Evolutionary conservation across 2,329 filamentous ascomycete genomes (phyloP).

Genomic region (Fusarium lateritium): DNA sequence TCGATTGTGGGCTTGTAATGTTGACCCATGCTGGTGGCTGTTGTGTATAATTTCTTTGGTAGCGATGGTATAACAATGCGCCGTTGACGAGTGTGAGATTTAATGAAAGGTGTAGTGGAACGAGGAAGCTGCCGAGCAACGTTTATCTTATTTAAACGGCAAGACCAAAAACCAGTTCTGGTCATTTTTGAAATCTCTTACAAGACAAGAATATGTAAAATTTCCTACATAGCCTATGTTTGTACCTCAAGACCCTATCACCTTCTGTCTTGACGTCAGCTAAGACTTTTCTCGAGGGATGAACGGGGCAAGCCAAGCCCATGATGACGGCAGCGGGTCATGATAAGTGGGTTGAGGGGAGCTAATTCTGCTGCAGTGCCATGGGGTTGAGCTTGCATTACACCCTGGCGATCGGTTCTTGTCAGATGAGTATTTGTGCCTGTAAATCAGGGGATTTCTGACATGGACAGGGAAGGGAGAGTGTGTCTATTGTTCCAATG

Average conservation of each 20-base stretch:
- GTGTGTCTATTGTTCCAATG: constrained; percentile 17
- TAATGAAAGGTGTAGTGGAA: neutral
- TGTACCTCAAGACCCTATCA: neutral
- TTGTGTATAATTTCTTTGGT: constrained; percentile 12
- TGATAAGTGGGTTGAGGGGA: constrained; percentile 31
- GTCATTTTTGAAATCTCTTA: constrained; percentile 12
- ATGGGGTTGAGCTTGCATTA: neutral
- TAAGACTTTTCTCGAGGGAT: constrained; percentile 2
- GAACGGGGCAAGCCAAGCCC: constrained; percentile 32
- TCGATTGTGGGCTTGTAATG: constrained; percentile 48
- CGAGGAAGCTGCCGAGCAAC: constrained; percentile 1
- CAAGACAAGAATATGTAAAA: constrained; percentile 1
- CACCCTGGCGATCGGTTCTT: neutral
- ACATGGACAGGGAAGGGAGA: neutral
- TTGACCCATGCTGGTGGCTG: constrained; percentile 43
- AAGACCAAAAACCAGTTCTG: constrained; percentile 19
- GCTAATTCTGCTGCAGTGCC: neutral
- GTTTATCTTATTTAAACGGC: constrained; percentile 12
- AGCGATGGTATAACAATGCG: neutral
- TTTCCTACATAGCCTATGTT: neutral
- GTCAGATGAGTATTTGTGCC: constrained; percentile 19
- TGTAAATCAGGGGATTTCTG: constrained; percentile 30
- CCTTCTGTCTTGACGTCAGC: constrained; percentile 38
- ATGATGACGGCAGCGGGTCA: constrained; percentile 44
- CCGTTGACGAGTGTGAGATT: neutral